Evolutionary conservation across 306 rosid species (phyloP).

Genomic region (Dalbergia oliveri): DNA sequence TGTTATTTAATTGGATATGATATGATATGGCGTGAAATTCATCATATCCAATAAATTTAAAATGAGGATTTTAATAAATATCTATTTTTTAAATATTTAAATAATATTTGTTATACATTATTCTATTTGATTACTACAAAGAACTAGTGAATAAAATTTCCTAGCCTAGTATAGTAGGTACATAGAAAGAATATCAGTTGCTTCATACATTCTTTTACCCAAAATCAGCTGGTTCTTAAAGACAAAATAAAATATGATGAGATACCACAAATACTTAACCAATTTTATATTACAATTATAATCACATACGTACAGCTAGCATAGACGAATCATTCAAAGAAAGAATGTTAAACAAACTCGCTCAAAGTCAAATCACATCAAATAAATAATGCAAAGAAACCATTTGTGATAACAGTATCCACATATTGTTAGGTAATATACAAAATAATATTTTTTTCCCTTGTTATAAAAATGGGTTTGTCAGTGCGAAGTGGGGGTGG

Average conservation of each 20-base stretch:
- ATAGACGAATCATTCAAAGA: constrained; percentile 1
- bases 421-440: neutral
- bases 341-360: neutral
- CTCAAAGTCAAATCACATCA: neutral
- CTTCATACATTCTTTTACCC: neutral
- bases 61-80: too few species aligned
- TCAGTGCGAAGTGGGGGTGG: neutral
- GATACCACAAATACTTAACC: neutral
- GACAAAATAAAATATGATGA: neutral
- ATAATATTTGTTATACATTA: too few species aligned
- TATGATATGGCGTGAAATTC: too few species aligned
- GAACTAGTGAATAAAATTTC: neutral
- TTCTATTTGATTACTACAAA: too few species aligned
- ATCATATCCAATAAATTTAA: too few species aligned
- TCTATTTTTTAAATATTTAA: too few species aligned
- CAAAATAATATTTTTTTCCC: neutral
- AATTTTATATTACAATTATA: neutral
- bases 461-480: neutral
- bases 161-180: neutral
- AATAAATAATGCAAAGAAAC: neutral
- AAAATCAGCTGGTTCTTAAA: neutral
- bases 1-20: too few species aligned
- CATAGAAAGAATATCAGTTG: neutral
- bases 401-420: neutral
- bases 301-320: neutral